Conservation (phyloP, 192 early-diverging fungal genomes). For the Pilobolus umbonatus region DNA sequence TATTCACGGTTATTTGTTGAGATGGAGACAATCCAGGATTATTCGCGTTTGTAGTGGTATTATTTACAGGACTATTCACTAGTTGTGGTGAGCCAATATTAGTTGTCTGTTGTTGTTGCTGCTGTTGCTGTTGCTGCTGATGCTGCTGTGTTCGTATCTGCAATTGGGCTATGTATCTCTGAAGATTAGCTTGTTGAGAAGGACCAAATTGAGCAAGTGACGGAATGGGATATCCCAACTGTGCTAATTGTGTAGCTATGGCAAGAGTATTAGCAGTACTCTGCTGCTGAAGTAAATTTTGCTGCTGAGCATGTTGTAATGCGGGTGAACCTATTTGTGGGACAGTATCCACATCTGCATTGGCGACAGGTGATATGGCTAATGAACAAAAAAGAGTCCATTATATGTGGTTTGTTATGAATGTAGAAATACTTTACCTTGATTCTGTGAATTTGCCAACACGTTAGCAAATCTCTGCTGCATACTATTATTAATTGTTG, state of each 20-base stretch:
- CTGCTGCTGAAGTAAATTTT: too few species aligned
- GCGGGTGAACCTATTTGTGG: not conserved
- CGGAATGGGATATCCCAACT: conserved; percentile 29
- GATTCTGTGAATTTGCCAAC: conserved; percentile 7
- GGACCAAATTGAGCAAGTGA: conserved; percentile 7
- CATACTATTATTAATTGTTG: conserved; percentile 5
- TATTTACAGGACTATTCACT: too few species aligned
- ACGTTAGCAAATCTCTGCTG: conserved; percentile 25
- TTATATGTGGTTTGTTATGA: not conserved
- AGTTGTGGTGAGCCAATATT: conserved; percentile 14
- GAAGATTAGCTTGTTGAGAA: conserved; percentile 28
- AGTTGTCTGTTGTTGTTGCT: not conserved
- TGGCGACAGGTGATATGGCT: not conserved
- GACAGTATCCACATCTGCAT: conserved; percentile 6
- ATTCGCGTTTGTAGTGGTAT: not conserved
- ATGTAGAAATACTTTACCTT: conserved; percentile 8
- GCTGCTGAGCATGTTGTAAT: not conserved
- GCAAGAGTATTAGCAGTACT: conserved; percentile 18
- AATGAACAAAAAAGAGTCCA: not conserved
- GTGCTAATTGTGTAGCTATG: conserved; percentile 29
- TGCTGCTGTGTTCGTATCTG: conserved; percentile 25
- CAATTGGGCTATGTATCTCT: conserved; percentile 32
- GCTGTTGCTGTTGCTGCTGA: conserved; percentile 10
- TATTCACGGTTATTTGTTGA: conserved; percentile 10
- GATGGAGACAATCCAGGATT: conserved; percentile 3